phyloP scores from a whole-genome alignment of 2,329 filamentous ascomycete genomes.

The Didymosphaeria variabile region DNA sequence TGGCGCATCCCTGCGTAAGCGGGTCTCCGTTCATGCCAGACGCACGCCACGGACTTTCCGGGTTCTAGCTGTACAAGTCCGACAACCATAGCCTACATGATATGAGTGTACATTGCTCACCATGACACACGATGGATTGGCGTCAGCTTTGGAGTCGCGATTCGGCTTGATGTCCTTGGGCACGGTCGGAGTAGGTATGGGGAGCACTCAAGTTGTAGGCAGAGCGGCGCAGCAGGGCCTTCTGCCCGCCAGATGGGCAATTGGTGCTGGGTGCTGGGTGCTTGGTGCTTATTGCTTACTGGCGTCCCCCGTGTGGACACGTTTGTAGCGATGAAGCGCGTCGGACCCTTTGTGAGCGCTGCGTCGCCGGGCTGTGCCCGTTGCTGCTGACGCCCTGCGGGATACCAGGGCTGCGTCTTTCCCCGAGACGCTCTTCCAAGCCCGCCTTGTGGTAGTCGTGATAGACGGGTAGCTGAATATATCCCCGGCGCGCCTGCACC shows the following conservation, averaged over 20 bases:
- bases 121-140: neutral
- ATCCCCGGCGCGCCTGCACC: conserved; percentile 12
- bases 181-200: neutral
- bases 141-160: neutral
- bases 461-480: conserved; percentile 2
- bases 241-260: neutral
- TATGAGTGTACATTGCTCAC: neutral
- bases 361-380: conserved; percentile 17
- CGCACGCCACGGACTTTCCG: conserved; percentile 8
- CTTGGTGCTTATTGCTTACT: neutral
- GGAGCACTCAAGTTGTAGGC: neutral
- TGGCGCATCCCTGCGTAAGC: conserved; percentile 12
- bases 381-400: conserved; percentile 5
- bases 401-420: neutral
- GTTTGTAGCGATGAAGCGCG: conserved; percentile 15
- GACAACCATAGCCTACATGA: neutral
- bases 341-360: conserved; percentile 1
- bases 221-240: neutral
- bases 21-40: conserved; percentile 11
- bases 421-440: conserved; percentile 12
- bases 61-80: neutral
- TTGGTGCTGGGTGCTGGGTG: neutral
- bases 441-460: neutral
- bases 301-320: conserved; percentile 1
- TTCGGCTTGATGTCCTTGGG: neutral